Percentiles rank a stretch among this genome's conserved stretches.
Evolutionary conservation across 2,329 filamentous ascomycete genomes (phyloP).

Genomic region (Verticillium alfalfae): DNA sequence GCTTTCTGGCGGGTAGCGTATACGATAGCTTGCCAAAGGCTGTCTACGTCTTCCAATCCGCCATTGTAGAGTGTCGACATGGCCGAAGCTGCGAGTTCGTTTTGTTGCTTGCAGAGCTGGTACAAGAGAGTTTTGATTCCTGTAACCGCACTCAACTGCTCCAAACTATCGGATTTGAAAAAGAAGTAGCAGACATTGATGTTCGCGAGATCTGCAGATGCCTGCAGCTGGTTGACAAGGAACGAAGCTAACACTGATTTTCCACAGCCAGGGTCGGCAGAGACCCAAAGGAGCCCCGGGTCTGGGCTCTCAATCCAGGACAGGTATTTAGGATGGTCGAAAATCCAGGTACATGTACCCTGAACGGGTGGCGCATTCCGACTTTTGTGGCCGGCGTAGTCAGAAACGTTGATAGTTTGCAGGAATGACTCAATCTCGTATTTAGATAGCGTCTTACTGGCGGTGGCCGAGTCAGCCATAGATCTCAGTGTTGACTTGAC

Average conservation of each 20-base stretch:
- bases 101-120: slow-evolving; percentile 7
- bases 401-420: slow-evolving; percentile 1
- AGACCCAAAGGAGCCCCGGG: slow-evolving; percentile 9
- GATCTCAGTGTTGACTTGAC: neutral
- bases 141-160: slow-evolving; percentile 5
- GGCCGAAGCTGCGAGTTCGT: neutral
- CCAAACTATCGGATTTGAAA: slow-evolving; percentile 10
- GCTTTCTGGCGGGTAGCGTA: neutral
- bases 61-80: neutral
- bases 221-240: slow-evolving; percentile 7
- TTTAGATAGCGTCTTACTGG: neutral
- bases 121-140: slow-evolving; percentile 6
- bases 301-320: slow-evolving; percentile 1
- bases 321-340: slow-evolving; percentile 5
- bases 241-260: slow-evolving; percentile 10
- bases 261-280: slow-evolving; percentile 11
- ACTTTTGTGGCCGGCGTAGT: slow-evolving; percentile 5
- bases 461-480: neutral
- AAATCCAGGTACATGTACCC: slow-evolving; percentile 11
- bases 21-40: slow-evolving; percentile 2
- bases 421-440: slow-evolving; percentile 2
- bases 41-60: neutral
- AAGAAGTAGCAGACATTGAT: slow-evolving; percentile 12
- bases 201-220: neutral
- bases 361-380: slow-evolving; percentile 8